Base-by-base conservation (phyloP, 2,329 filamentous ascomycete genomes). In the Stachybotrys chartarum region DNA sequence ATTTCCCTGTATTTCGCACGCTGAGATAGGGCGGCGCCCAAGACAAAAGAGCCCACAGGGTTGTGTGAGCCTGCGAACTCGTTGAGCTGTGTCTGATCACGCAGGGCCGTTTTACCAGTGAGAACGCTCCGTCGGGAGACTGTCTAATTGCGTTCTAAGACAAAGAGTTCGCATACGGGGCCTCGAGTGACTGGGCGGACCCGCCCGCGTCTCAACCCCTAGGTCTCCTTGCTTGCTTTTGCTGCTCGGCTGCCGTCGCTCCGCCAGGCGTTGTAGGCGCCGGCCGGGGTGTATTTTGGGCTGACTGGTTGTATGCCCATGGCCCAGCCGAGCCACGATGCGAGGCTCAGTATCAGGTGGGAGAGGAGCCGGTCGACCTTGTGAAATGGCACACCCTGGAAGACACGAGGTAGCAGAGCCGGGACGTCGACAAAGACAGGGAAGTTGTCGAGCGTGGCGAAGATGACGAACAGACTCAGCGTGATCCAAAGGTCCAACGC, bases 381-480 rank as follows among this genome's bases (percentile, higher is more conserved):
- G 35, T 14, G 24, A 24, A 10, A 14, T 42, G 35, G 35, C 35
- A 24, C 35, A 14, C 35, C 3, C 35, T 42, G 35, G 35, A 42
- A 5, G 35, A 14, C 35, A 10, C 5, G 24, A 51, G 0, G 6
- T 4, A 31, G 6, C 0, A 57, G n/a, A 0, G 17, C 18, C 0
- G 55, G 58, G 1, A 31, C 31, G 1, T 68, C 63, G 0, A 66
- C 1, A 17, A 69, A 59, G 0, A 68, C 68, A 0, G 67, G 68
- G 0, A 68, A 52, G 24, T 70, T 70, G 39, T 70, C 68, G 12
- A 70, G 55, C 1, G 45, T 12, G 0, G 54, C 50, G 44, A 70
- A 70, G 1, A 70, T 64, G 0, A 64, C 56, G 49, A 64, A 68
- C 0, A 70, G 57, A 5, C 65, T 65, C 10, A 70, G 30, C 7